These are phyloP conservation scores for Phytophthora constricta DNA, from an alignment of 352 stramenopile genomes.

Conservation along the genomic window DNA sequence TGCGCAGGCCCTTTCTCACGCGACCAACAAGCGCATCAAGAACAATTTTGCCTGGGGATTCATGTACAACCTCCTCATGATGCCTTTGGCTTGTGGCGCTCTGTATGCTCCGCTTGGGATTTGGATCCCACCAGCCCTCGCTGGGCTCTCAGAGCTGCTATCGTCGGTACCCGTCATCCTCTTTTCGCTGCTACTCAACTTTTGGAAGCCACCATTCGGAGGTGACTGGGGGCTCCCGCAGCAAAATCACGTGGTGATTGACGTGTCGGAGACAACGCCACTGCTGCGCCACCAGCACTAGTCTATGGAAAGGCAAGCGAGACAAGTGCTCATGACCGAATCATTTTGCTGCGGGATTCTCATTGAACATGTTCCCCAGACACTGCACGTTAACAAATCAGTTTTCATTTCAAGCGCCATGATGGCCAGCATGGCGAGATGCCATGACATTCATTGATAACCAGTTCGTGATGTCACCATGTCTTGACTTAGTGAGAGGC, in stretches of 20 bases:
- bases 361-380: neutral
- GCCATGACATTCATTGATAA: neutral
- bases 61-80: slow-evolving; percentile 78
- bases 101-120: slow-evolving; percentile 68
- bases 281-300: slow-evolving; percentile 35
- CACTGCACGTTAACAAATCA: neutral
- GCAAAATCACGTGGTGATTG: slow-evolving; percentile 39
- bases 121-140: slow-evolving; percentile 69
- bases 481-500: neutral
- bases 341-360: slow-evolving; percentile 5
- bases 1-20: slow-evolving; percentile 59
- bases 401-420: neutral
- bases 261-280: slow-evolving; percentile 51
- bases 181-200: slow-evolving; percentile 75
- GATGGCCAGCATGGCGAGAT: neutral
- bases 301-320: no score
- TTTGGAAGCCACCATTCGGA: slow-evolving; percentile 61
- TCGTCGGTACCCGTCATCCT: slow-evolving; percentile 83
- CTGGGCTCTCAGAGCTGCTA: slow-evolving; percentile 73
- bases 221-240: slow-evolving; percentile 22
- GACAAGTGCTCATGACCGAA: slow-evolving; percentile 17
- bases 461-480: neutral
- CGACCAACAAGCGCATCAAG: slow-evolving; percentile 74
- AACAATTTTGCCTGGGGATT: slow-evolving; percentile 81
- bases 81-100: slow-evolving; percentile 74